A percentile compares a stretch with the other conserved stretches of the same genome.
Evolutionary conservation across 306 rosid species (phyloP).

Genomic region (Castanospermum australe): DNA sequence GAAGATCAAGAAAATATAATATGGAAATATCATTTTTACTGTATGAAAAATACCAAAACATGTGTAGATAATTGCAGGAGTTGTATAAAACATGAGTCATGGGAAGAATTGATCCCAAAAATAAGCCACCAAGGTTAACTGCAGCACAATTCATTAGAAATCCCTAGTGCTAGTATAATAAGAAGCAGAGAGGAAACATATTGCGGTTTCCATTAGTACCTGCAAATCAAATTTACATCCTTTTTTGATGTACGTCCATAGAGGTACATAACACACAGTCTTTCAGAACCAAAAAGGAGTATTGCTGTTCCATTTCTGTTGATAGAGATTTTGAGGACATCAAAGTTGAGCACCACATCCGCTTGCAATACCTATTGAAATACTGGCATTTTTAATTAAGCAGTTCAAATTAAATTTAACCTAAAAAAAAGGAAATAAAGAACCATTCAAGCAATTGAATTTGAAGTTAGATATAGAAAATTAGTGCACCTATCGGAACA

Average conservation of each 20-base stretch:
- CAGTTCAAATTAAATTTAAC: neutral
- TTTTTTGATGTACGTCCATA: conserved; percentile 63
- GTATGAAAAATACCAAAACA: neutral
- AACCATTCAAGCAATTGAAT: neutral
- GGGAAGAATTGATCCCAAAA: neutral
- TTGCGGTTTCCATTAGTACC: conserved; percentile 39
- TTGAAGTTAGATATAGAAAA: neutral
- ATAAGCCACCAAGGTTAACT: neutral
- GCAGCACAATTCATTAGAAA: conserved; percentile 49
- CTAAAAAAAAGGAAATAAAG: neutral
- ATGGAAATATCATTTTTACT: neutral
- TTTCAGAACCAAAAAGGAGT: conserved; percentile 64
- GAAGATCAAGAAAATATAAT: neutral
- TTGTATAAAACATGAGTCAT: neutral
- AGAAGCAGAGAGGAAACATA: neutral
- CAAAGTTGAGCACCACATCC: conserved; percentile 54
- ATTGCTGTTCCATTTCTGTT: conserved; percentile 75
- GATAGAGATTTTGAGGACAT: conserved; percentile 64
- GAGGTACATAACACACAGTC: conserved; percentile 70
- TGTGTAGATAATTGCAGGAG: neutral
- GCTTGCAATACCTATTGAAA: conserved; percentile 67
- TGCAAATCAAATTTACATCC: conserved; percentile 66
- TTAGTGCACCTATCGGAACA: neutral
- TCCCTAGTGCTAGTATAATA: conserved; percentile 27
- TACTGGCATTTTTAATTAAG: neutral